These are phyloP conservation scores for Saitozyma sp. DNA, from an alignment of 768 basidiomycete genomes.

Conservation along the genomic window DNA sequence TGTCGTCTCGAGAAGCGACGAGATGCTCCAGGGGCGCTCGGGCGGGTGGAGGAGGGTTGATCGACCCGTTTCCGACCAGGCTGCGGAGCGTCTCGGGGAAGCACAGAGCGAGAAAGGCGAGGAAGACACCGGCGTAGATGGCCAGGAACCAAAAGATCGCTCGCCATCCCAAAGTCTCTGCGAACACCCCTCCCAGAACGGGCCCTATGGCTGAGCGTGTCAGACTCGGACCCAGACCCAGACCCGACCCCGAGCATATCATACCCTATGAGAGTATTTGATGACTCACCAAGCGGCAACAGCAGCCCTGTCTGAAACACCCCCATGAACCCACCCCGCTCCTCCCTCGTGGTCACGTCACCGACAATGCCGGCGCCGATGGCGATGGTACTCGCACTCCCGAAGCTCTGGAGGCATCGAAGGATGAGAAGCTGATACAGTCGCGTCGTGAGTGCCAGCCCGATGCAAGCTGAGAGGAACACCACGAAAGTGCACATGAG, in stretches of 20 bases:
- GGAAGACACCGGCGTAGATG: slow-evolving; percentile 30
- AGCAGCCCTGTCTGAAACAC: slow-evolving; percentile 56
- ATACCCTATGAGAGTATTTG: no score
- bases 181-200: slow-evolving; percentile 58
- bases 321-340: slow-evolving; percentile 74
- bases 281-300: slow-evolving; percentile 29
- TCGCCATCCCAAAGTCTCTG: slow-evolving; percentile 66
- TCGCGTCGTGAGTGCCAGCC: slow-evolving; percentile 73
- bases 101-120: slow-evolving; percentile 54
- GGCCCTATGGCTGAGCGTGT: slow-evolving; percentile 56
- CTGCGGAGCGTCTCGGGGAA: slow-evolving; percentile 57
- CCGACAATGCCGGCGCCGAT: slow-evolving; percentile 77
- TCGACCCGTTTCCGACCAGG: slow-evolving; percentile 47
- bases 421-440: slow-evolving; percentile 60
- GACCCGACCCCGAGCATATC: no score
- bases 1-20: slow-evolving; percentile 4
- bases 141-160: slow-evolving; percentile 48
- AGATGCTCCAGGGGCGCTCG: slow-evolving; percentile 26
- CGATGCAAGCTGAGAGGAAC: slow-evolving; percentile 65
- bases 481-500: slow-evolving; percentile 53
- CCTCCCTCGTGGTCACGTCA: slow-evolving; percentile 70
- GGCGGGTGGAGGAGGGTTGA: slow-evolving; percentile 38
- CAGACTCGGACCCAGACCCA: neutral
- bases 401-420: slow-evolving; percentile 57
- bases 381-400: slow-evolving; percentile 75